These are phyloP conservation scores for Epichloe festucae DNA, from an alignment of 2,329 filamentous ascomycete genomes.

Conservation along the genomic window DNA sequence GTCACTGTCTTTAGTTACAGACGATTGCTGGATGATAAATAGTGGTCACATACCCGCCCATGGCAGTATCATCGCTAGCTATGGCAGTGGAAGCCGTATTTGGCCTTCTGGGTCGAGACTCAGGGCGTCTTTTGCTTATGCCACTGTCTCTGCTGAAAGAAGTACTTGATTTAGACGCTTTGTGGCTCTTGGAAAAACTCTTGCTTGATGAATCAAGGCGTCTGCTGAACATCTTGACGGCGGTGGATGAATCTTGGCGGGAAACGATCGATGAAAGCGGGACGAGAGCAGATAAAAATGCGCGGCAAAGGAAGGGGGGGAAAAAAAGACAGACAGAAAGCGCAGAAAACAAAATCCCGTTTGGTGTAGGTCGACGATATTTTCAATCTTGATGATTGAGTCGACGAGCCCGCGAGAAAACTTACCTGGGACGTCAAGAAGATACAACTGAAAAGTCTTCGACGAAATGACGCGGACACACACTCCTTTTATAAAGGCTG, in stretches of 20 bases:
- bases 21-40: background rate
- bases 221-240: slow-evolving; percentile 33
- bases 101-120: slow-evolving; percentile 33
- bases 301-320: background rate
- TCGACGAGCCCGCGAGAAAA: background rate
- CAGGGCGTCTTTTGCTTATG: slow-evolving; percentile 39
- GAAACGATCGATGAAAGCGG: background rate
- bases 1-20: background rate
- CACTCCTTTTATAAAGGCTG: background rate
- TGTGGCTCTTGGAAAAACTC: slow-evolving; percentile 42
- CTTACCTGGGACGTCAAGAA: slow-evolving; percentile 1
- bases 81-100: slow-evolving; percentile 31
- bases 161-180: slow-evolving; percentile 34
- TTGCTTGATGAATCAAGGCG: slow-evolving; percentile 32
- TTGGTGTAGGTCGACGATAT: background rate
- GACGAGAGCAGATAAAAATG: background rate
- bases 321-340: background rate
- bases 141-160: slow-evolving; percentile 43
- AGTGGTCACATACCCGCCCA: slow-evolving; percentile 28
- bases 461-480: background rate
- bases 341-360: background rate
- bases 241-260: background rate
- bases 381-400: background rate
- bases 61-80: slow-evolving; percentile 25
- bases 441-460: background rate